Percentiles rank a stretch among this genome's conserved stretches.
Evolutionary conservation across 2,329 filamentous ascomycete species (phyloP).

Genomic region (Alternaria arborescens): DNA sequence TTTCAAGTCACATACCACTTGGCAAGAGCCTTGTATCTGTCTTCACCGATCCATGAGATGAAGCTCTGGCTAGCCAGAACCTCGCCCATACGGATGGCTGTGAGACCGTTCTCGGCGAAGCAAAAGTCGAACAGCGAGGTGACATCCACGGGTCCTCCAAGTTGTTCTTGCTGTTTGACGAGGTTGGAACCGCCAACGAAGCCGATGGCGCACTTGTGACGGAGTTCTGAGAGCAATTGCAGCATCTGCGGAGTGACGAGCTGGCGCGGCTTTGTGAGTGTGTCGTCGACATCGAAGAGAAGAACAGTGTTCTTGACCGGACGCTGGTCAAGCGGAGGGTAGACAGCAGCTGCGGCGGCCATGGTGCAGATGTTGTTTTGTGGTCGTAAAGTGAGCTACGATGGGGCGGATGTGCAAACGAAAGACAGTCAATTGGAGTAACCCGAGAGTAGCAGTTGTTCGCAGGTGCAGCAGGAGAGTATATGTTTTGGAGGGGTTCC

Average conservation of each 20-base stretch:
- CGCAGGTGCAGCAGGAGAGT: conserved; percentile 18
- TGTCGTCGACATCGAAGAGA: conserved; percentile 96
- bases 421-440: not conserved
- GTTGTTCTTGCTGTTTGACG: conserved; percentile 93
- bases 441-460: not conserved
- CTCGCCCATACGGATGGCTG: conserved; percentile 83
- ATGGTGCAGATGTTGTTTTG: conserved; percentile 33
- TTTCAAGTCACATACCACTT: conserved; percentile 57
- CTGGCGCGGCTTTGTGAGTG: conserved; percentile 85
- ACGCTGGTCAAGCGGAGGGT: conserved; percentile 81
- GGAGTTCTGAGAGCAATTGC: conserved; percentile 77
- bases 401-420: not conserved
- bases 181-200: conserved; percentile 94
- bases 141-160: conserved; percentile 74
- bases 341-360: conserved; percentile 57
- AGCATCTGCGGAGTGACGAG: conserved; percentile 82
- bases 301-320: conserved; percentile 91
- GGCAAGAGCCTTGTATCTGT: conserved; percentile 79
- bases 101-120: conserved; percentile 97
- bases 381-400: not conserved
- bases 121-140: conserved; percentile 94
- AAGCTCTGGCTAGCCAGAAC: conserved; percentile 82
- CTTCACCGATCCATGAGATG: conserved; percentile 90
- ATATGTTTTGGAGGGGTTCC: conserved; percentile 30
- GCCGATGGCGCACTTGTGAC: conserved; percentile 87